phyloP scores from a whole-genome alignment of 352 stramenopile species.

The Hyphochytrium catenoides region DNA sequence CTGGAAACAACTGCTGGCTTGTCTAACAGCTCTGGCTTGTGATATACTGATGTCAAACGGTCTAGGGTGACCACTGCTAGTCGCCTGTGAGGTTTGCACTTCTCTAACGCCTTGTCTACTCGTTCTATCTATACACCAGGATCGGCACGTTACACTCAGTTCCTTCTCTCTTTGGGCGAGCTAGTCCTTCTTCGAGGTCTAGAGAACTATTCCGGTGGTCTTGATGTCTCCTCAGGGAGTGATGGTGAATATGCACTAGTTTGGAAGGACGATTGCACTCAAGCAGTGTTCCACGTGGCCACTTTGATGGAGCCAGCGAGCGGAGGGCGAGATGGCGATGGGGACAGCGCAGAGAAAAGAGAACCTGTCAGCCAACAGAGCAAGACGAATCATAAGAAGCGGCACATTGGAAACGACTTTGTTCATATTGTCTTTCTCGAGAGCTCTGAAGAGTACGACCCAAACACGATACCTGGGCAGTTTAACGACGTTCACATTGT shows the following conservation, averaged over 20 bases:
- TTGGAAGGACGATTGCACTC: conserved; percentile 29
- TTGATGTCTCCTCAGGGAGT: conserved; percentile 26
- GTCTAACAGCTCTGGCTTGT: no score
- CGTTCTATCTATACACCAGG: no score
- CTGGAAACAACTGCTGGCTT: no score
- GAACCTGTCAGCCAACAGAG: conserved; percentile 8
- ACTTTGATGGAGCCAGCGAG: conserved; percentile 47
- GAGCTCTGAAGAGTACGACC: conserved; percentile 18
- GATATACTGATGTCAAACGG: no score
- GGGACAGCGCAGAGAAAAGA: no score
- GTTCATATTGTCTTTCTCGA: conserved; percentile 64
- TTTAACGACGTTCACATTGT: conserved; percentile 67
- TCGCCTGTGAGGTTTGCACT: no score
- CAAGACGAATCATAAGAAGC: conserved; percentile 24
- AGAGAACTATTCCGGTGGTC: conserved; percentile 32
- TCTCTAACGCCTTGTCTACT: no score
- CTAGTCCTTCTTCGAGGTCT: conserved; percentile 39
- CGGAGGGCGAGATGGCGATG: no score
- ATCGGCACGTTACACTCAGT: conserved; percentile 38
- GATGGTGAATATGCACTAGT: conserved; percentile 46
- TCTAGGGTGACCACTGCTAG: no score
- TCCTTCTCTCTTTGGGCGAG: conserved; percentile 31
- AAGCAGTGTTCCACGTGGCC: conserved; percentile 60
- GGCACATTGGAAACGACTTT: conserved; percentile 65
- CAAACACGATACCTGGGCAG: conserved; percentile 40